phyloP scores from a whole-genome alignment of 2,329 filamentous ascomycete genomes.

The Leptographium flavum region DNA sequence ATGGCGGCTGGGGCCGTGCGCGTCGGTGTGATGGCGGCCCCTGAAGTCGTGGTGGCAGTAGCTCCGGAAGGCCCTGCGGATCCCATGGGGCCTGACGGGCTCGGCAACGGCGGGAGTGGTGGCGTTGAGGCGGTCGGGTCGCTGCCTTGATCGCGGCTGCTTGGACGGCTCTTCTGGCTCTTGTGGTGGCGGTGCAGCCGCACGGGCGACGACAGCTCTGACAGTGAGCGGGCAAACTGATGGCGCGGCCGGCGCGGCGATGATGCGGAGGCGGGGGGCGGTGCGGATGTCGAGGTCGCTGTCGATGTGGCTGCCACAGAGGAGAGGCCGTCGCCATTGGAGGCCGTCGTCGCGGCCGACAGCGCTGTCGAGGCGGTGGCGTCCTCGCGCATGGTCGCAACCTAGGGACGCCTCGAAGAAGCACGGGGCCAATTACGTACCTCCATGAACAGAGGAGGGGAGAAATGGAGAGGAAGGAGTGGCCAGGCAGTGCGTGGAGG shows the following conservation, averaged over 20 bases:
- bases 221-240: slow-evolving; percentile 41
- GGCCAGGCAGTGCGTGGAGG: neutral
- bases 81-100: no score
- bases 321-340: no score
- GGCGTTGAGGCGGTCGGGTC: neutral
- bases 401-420: neutral
- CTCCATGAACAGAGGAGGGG: neutral
- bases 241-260: slow-evolving; percentile 26
- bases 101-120: no score
- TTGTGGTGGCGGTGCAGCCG: slow-evolving; percentile 20
- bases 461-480: neutral
- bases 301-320: neutral
- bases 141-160: slow-evolving; percentile 12
- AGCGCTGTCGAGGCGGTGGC: neutral
- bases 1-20: neutral
- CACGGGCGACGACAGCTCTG: slow-evolving; percentile 35
- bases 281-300: neutral
- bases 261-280: neutral
- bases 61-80: neutral
- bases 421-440: neutral
- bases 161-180: slow-evolving; percentile 23
- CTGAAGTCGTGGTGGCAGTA: neutral
- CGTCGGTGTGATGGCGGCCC: neutral
- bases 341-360: neutral
- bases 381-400: neutral